These are phyloP conservation scores for Xylariaceae sp. DNA, from an alignment of 2,329 filamentous ascomycete genomes.

Conservation along the genomic window DNA sequence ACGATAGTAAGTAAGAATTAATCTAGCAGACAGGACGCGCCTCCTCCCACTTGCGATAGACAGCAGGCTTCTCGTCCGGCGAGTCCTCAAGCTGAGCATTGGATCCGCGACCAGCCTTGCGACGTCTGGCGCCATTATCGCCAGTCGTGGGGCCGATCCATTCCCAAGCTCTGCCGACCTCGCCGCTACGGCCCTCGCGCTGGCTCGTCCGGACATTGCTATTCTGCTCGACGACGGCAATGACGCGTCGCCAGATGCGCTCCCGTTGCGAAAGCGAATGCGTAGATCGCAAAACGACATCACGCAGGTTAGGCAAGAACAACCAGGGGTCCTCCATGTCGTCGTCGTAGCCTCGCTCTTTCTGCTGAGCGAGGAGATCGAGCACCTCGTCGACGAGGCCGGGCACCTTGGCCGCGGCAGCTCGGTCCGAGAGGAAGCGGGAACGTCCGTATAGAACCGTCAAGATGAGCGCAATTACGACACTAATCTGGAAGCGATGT, in stretches of 20 bases:
- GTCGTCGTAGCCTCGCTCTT: constrained; percentile 64
- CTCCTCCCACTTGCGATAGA: constrained; percentile 38
- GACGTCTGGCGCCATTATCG: constrained; percentile 41
- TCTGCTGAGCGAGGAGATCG: constrained; percentile 75
- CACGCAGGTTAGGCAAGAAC: constrained; percentile 80
- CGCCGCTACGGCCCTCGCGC: constrained; percentile 61
- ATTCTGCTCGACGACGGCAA: constrained; percentile 83
- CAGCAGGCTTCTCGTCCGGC: constrained; percentile 21
- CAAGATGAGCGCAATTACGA: constrained; percentile 49
- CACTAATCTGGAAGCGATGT: constrained; percentile 80
- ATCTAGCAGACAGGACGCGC: constrained; percentile 33
- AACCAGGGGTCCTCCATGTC: constrained; percentile 70
- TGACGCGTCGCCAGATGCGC: constrained; percentile 77
- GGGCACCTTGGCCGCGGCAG: constrained; percentile 69
- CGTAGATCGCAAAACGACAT: constrained; percentile 80
- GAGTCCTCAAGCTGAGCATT: constrained; percentile 36
- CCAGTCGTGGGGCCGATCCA: constrained; percentile 57
- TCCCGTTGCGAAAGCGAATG: constrained; percentile 72
- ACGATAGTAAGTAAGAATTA: background rate
- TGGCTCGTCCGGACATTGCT: constrained; percentile 77
- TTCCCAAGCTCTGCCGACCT: constrained; percentile 63
- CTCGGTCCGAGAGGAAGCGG: constrained; percentile 56
- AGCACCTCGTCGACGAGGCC: constrained; percentile 78
- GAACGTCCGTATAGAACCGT: constrained; percentile 58
- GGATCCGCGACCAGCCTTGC: constrained; percentile 40